Conservation (phyloP, 2,329 filamentous ascomycete genomes). For the Aspergillus persii region DNA sequence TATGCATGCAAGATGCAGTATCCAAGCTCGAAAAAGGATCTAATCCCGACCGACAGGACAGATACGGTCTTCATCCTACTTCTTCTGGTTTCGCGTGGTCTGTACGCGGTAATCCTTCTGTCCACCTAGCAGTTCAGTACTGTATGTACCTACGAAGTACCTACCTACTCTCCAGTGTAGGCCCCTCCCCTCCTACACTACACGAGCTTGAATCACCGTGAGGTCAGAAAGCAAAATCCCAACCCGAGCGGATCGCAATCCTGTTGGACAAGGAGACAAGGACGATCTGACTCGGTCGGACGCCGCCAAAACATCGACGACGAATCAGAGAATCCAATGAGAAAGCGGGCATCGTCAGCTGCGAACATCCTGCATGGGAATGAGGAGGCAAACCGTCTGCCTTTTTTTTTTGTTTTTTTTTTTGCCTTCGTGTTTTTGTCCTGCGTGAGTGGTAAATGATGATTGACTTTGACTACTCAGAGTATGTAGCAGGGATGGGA, state of each 20-base stretch:
- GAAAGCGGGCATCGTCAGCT: not conserved
- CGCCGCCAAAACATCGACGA: too few relatives aligned
- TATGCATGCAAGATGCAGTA: conserved; percentile 2
- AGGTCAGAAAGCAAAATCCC: not conserved
- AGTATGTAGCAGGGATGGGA: not conserved
- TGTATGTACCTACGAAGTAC: too few relatives aligned
- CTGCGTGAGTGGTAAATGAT: too few relatives aligned
- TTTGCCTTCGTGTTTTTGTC: not conserved
- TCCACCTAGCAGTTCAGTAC: too few relatives aligned
- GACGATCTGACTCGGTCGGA: not conserved
- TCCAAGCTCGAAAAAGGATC: not conserved
- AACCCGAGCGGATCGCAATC: not conserved
- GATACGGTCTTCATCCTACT: not conserved
- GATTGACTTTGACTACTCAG: not conserved
- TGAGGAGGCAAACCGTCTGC: not conserved
- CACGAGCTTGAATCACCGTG: not conserved
- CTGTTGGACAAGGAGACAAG: not conserved
- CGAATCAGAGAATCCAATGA: not conserved
- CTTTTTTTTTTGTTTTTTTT: not conserved
- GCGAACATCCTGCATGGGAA: not conserved
- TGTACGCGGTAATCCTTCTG: not conserved
- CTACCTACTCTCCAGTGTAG: not conserved
- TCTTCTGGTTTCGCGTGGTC: too few relatives aligned
- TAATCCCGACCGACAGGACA: not conserved
- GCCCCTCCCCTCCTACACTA: not conserved